Evolutionary conservation across 2,329 filamentous ascomycete species (phyloP).

Genomic region (Cytospora piceicola): DNA sequence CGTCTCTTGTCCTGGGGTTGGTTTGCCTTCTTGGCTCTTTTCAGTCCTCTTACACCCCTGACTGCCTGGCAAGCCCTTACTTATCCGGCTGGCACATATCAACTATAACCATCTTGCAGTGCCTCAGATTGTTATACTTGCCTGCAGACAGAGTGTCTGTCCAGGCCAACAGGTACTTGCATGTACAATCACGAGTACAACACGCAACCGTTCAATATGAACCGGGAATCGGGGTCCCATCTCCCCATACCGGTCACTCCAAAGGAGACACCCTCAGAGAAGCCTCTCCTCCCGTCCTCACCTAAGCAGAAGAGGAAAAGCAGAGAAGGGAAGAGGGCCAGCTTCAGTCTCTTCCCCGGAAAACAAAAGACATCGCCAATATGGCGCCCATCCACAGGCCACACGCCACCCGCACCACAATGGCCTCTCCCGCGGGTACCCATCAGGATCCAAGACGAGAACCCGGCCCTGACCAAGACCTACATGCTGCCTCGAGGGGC

Average conservation of each 20-base stretch:
- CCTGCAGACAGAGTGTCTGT: not conserved
- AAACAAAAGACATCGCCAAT: slow-evolving; percentile 24
- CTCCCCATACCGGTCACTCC: slow-evolving; percentile 30
- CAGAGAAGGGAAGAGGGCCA: slow-evolving; percentile 21
- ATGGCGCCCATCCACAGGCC: slow-evolving; percentile 29
- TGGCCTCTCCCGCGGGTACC: slow-evolving; percentile 28
- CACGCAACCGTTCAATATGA: slow-evolving; percentile 11
- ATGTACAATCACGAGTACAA: not conserved
- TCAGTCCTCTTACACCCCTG: slow-evolving; percentile 12
- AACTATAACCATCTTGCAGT: not conserved
- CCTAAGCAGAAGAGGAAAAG: slow-evolving; percentile 25
- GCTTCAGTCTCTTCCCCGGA: slow-evolving; percentile 26
- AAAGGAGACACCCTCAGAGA: slow-evolving; percentile 25
- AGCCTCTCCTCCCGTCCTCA: slow-evolving; percentile 25
- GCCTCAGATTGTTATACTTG: not conserved
- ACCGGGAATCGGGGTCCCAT: slow-evolving; percentile 28
- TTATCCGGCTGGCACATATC: not conserved
- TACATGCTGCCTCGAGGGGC: slow-evolving; percentile 28
- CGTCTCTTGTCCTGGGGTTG: not conserved
- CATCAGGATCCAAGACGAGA: slow-evolving; percentile 18
- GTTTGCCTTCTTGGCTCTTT: slow-evolving; percentile 4
- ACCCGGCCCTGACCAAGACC: slow-evolving; percentile 24
- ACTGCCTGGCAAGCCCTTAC: slow-evolving; percentile 6
- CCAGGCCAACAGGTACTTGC: not conserved
- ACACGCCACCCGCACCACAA: slow-evolving; percentile 27